Conservation (phyloP, 1,139 yeast species). For the Magnusiomyces tetraspermus region DNA sequence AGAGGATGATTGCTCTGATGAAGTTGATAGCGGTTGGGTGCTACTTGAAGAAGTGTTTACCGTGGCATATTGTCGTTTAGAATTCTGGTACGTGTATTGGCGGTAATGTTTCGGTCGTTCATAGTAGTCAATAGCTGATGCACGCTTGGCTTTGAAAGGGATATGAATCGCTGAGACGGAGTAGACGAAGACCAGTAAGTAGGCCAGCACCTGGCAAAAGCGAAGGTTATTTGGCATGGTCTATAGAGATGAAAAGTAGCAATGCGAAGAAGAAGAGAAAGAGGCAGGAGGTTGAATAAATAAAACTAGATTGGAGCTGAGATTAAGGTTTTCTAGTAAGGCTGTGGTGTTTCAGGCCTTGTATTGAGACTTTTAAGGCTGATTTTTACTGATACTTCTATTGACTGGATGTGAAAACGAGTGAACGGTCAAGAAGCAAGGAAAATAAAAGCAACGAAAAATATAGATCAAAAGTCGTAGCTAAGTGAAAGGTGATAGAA, state of each 20-base stretch:
- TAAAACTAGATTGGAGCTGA: too few relatives aligned
- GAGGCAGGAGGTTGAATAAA: background rate
- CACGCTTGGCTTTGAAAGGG: background rate
- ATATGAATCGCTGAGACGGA: slow-evolving; percentile 3
- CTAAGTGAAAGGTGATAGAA: too few relatives aligned
- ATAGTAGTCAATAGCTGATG: background rate
- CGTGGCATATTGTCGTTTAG: slow-evolving; percentile 7
- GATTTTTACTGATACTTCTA: too few relatives aligned
- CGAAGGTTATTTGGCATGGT: slow-evolving; percentile 2
- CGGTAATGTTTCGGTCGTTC: slow-evolving; percentile 1
- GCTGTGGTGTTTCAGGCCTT: too few relatives aligned
- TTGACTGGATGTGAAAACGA: background rate
- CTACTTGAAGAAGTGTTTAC: slow-evolving; percentile 11
- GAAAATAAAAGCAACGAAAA: background rate
- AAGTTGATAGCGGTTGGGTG: background rate
- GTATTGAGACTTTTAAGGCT: too few relatives aligned
- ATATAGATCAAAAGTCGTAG: too few relatives aligned
- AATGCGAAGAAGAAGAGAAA: background rate
- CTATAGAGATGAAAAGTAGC: background rate
- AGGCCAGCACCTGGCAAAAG: slow-evolving; percentile 5
- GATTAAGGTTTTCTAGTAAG: too few relatives aligned
- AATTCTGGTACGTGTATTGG: background rate
- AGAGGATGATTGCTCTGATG: background rate
- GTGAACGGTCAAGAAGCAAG: background rate
- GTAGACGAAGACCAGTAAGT: slow-evolving; percentile 1